Percentiles rank a stretch among this genome's conserved stretches.
These are phyloP conservation scores for Sclerotinia glacialis DNA, from an alignment of 2,329 filamentous ascomycete species.

Conservation along the genomic window DNA sequence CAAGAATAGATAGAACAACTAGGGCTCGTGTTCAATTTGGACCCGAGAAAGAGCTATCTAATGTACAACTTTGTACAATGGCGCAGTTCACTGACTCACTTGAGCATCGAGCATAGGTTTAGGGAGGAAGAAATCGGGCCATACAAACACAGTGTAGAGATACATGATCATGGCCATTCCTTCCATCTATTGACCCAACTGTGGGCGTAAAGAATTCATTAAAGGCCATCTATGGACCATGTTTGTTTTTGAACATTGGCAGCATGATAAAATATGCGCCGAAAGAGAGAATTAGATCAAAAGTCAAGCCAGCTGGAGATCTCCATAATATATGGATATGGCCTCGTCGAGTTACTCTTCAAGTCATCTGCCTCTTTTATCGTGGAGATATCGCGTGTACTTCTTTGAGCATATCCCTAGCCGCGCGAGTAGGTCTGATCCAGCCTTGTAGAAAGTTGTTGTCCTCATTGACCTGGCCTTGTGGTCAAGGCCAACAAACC, in stretches of 20 bases:
- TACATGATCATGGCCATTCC: background rate
- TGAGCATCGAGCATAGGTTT: background rate
- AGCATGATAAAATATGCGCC: background rate
- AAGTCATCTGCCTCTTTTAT: background rate
- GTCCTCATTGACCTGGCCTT: slow-evolving; percentile 9
- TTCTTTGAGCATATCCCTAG: background rate
- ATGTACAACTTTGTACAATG: slow-evolving; percentile 10
- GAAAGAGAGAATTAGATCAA: background rate
- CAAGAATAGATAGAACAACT: background rate
- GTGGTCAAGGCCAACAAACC: background rate
- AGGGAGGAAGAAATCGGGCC: background rate
- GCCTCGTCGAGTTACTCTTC: background rate
- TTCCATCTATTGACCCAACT: slow-evolving; percentile 4
- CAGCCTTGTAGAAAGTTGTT: slow-evolving; percentile 10
- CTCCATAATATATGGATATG: background rate
- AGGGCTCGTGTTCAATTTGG: background rate
- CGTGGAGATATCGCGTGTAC: background rate
- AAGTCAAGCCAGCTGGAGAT: background rate
- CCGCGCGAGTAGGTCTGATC: slow-evolving; percentile 14
- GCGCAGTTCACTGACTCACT: slow-evolving; percentile 11
- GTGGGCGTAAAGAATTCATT: slow-evolving; percentile 7
- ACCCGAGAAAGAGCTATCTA: slow-evolving; percentile 1
- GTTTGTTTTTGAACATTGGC: slow-evolving; percentile 8
- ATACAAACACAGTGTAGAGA: slow-evolving; percentile 3
- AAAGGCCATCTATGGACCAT: background rate